phyloP scores from a whole-genome alignment of 441 rosid genomes.

The Populus hybrid region DNA sequence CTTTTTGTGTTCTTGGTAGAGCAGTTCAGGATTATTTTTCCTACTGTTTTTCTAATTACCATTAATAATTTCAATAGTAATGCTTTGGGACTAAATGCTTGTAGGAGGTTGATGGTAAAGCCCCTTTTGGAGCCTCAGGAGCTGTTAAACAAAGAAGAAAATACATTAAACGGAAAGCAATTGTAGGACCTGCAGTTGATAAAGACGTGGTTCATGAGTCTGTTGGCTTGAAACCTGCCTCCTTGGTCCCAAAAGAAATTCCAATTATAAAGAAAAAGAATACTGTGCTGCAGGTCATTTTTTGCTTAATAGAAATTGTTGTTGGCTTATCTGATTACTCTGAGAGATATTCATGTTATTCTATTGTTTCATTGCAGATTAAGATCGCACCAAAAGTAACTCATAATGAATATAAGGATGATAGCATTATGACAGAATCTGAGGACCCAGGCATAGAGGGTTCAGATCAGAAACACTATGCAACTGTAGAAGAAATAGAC shows the following conservation, averaged over 20 bases:
- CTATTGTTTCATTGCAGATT: slow-evolving; percentile 43
- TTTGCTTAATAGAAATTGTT: slow-evolving; percentile 5
- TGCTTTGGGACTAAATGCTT: slow-evolving; percentile 18
- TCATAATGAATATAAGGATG: slow-evolving; percentile 53
- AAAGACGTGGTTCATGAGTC: slow-evolving; percentile 75
- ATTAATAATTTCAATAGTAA: neutral
- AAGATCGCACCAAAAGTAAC: slow-evolving; percentile 63
- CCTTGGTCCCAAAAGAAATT: slow-evolving; percentile 85
- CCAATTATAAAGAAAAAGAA: slow-evolving; percentile 82
- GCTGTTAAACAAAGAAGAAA: slow-evolving; percentile 49
- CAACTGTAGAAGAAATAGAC: slow-evolving; percentile 64
- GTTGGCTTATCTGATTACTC: neutral
- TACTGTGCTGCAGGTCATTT: slow-evolving; percentile 69
- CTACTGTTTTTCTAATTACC: neutral
- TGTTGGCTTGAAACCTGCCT: slow-evolving; percentile 78
- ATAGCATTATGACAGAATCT: slow-evolving; percentile 28
- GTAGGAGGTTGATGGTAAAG: slow-evolving; percentile 44
- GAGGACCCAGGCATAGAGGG: slow-evolving; percentile 43
- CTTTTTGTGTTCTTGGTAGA: neutral
- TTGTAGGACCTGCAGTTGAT: slow-evolving; percentile 79
- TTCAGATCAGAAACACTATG: slow-evolving; percentile 44
- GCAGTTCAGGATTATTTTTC: neutral
- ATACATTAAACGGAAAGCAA: slow-evolving; percentile 57
- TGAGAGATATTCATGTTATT: slow-evolving; percentile 9
- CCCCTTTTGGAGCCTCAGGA: slow-evolving; percentile 25